A percentile compares a stretch with the other conserved stretches of the same genome.
These are phyloP conservation scores for Platanus orientalis DNA, from an alignment of 164 flowering plant species.

Conservation along the genomic window DNA sequence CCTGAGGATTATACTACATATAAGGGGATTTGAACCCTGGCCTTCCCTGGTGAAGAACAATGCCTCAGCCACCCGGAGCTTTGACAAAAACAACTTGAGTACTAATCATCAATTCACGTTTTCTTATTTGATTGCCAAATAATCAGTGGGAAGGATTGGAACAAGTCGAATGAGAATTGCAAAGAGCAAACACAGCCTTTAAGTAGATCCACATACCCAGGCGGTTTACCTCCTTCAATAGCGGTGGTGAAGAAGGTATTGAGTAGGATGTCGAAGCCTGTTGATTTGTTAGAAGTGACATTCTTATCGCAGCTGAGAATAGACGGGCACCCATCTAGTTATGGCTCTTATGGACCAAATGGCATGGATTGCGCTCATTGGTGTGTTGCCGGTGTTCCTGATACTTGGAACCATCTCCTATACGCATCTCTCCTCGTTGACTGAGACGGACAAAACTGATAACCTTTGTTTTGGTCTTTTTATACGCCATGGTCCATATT, in stretches of 20 bases:
- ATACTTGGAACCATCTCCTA: constrained; percentile 44
- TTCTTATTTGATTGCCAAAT: not conserved
- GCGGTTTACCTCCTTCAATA: constrained; percentile 28
- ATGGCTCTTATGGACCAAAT: constrained; percentile 27
- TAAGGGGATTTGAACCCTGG: too few species aligned
- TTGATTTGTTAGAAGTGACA: constrained; percentile 31
- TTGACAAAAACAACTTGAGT: too few species aligned
- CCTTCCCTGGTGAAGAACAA: too few species aligned
- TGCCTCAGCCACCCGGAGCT: too few species aligned
- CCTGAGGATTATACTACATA: too few species aligned
- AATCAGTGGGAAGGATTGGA: constrained; percentile 28
- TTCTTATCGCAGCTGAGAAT: constrained; percentile 32
- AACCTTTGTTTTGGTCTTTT: too few species aligned
- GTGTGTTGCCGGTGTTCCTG: constrained; percentile 53
- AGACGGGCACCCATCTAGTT: constrained; percentile 42
- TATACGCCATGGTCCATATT: too few species aligned
- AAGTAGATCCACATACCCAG: constrained; percentile 13
- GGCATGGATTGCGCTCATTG: constrained; percentile 45
- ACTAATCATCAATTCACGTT: too few species aligned
- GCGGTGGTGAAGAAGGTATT: constrained; percentile 28
- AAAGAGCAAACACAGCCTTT: constrained; percentile 21
- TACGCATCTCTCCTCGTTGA: constrained; percentile 23
- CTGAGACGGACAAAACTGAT: too few species aligned
- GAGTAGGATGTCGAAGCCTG: constrained; percentile 16
- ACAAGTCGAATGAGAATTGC: constrained; percentile 16